Base-by-base conservation (phyloP, 371 early-diverging fungal species). In the Mucor sp. region DNA sequence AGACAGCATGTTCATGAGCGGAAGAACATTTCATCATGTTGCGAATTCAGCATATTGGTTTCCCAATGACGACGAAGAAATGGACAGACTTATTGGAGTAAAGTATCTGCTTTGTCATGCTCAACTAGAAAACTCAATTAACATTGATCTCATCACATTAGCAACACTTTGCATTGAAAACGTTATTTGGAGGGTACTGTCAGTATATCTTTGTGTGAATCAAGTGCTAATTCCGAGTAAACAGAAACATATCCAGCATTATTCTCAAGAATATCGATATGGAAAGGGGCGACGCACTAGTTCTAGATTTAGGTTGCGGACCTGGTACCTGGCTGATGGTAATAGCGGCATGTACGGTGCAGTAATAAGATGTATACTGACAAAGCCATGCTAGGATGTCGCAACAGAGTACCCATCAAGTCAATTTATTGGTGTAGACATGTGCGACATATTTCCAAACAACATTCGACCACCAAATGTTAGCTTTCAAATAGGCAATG, bases 301-400 rank as follows among this genome's bases (percentile, higher is more conserved):
- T 82, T 4, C 70, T 85, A 17, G 85, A 83, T 62, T 71, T 85
- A 21, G 85, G 85, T 17, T 85, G 85, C 63, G 85, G 82, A 6
- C 82, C 82, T 25, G 87, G 87, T n/a, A 80, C 85, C 23, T 87
- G 87, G 87, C 62, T 83, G 43, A 72, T 85, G 77, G 85, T 75
- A 77, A 23, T 7, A 47, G 21, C 47, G 21, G 8, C n/a, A 15
- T 53, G 53, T 53, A 41, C n/a, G n/a, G n/a, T 41, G 6, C 41
- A 41, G 27, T 23, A 53, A 27, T 27, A 5, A 14, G 53, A 27
- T 12, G 12, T 27, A 35, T 12, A 53, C 23, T 23, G 53, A 63
- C 14, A 0, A 6, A 48, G 23, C 2, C 48, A 48, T 62, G 1
- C 1, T 53, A 79, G 84, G 87, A 87, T 65, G 74, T 86, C 64